Evolutionary conservation across 768 basidiomycete genomes (phyloP).

Genomic region (Lactifluus subvellereus): DNA sequence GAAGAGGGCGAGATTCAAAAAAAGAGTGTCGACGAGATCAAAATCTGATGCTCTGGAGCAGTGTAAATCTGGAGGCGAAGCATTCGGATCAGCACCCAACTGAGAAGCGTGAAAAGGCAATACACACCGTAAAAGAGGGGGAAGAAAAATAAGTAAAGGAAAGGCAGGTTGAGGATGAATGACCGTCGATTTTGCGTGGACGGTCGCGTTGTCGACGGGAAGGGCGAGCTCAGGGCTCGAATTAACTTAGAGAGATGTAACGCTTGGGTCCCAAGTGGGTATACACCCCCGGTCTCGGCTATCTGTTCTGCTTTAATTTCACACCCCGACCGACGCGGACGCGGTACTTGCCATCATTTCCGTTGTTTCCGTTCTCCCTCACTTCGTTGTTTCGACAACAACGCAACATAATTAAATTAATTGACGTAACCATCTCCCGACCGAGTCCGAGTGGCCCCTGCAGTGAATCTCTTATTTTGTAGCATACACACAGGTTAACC

Average conservation of each 20-base stretch:
- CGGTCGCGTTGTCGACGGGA: slow-evolving; percentile 1
- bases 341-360: neutral
- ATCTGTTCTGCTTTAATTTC: too few relatives aligned
- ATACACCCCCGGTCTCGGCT: too few relatives aligned
- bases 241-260: neutral
- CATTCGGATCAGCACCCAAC: neutral
- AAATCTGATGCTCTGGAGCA: neutral
- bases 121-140: neutral
- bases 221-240: neutral
- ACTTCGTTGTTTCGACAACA: too few relatives aligned
- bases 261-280: too few relatives aligned
- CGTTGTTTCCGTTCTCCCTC: too few relatives aligned
- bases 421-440: too few relatives aligned
- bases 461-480: too few relatives aligned
- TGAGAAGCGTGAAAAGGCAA: neutral
- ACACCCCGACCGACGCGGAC: neutral
- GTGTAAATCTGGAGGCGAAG: neutral
- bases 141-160: neutral
- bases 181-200: neutral
- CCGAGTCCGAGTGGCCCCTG: too few relatives aligned
- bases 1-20: neutral
- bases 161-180: neutral
- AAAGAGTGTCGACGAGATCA: slow-evolving; percentile 7
- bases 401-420: too few relatives aligned
- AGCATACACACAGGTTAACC: too few relatives aligned